Conservation (phyloP, 495 filamentous ascomycete species). For the Glarea lozoyensis region DNA sequence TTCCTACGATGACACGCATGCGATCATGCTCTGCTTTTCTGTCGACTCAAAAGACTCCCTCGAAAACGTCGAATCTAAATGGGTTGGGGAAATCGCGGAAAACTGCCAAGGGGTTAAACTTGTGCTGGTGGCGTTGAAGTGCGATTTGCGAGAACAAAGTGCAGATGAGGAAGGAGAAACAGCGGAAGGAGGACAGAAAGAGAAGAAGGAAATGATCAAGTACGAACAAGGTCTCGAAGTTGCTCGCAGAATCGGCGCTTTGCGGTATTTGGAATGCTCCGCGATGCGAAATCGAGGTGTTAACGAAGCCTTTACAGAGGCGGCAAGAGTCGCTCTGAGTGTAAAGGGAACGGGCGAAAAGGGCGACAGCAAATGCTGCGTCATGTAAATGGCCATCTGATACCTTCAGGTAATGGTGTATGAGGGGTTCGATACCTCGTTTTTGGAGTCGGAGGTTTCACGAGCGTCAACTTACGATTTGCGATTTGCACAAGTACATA, state of each 20-base stretch:
- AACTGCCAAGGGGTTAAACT: conserved; percentile 92
- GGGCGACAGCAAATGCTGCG: conserved; percentile 41
- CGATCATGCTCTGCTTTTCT: conserved; percentile 97
- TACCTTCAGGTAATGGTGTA: too few relatives aligned
- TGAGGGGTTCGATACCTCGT: neutral
- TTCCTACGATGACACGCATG: conserved; percentile 95
- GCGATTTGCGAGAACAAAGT: conserved; percentile 72
- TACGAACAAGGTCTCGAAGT: conserved; percentile 92
- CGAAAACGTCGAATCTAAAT: conserved; percentile 97
- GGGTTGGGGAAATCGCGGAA: conserved; percentile 95
- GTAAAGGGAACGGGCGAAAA: conserved; percentile 59
- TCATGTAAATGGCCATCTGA: conserved; percentile 37
- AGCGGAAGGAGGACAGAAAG: conserved; percentile 29
- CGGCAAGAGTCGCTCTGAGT: conserved; percentile 87
- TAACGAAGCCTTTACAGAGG: conserved; percentile 97
- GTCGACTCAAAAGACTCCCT: conserved; percentile 94
- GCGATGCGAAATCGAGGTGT: conserved; percentile 96
- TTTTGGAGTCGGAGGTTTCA: too few relatives aligned
- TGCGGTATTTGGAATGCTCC: conserved; percentile 97
- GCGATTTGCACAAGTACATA: too few relatives aligned
- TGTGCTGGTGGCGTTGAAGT: conserved; percentile 94
- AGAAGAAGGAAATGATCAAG: conserved; percentile 70
- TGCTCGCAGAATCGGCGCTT: conserved; percentile 76
- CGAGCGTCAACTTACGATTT: too few relatives aligned
- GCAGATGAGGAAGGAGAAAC: conserved; percentile 39